Evolutionary conservation across 2,329 filamentous ascomycete genomes (phyloP), one percentile per base, ranked within the genome.

Genomic region (Metarhizium robertsii): DNA sequence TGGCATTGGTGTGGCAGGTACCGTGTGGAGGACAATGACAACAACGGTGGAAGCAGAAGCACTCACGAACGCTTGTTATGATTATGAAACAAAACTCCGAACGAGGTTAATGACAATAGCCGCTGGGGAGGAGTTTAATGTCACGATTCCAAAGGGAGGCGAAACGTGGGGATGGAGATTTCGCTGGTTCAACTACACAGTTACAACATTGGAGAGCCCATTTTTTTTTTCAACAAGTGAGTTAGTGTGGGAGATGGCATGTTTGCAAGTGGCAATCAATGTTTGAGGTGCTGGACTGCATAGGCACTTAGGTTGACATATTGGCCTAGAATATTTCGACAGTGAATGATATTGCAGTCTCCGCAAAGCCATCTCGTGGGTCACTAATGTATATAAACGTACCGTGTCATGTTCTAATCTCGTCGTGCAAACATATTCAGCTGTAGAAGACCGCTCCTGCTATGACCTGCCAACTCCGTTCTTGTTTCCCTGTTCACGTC

Each of bases 31-130:
- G 34, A 48, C 25, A 52, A 55, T 48, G 25, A 30, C 45, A 48
- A 48, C 20, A 20, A 48, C 14, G 45, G 29, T 48, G 36, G 36
- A 52, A 52, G 11, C n/a, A 42, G 42, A 40, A 30, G 18, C 30
- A 40, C 25, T 54, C 18, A 40, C 45, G 45, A 54, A 20, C 11
- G 32, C 36, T 42, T 49, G 53, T 53, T 46, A 55, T 55, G 53
- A 52, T 57, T 50, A 52, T 52, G 55, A 55, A 49, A 52, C 11
- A 29, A 51, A 51, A n/a, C 29, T 46, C 54, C 43, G 36, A 42
- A 46, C 20, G 54, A 48, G 11, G 45, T 14, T 14, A 16, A 48
- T 30, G 45, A 20, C 45, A 48, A 48, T 48, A 46, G 45, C 45
- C 45, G 25, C 20, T 16, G 25, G 25, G 25, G 18, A 48, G 43